These are phyloP conservation scores for Acaromyces ingoldii DNA, from an alignment of 1,284 basidiomycete genomes.

Conservation along the genomic window DNA sequence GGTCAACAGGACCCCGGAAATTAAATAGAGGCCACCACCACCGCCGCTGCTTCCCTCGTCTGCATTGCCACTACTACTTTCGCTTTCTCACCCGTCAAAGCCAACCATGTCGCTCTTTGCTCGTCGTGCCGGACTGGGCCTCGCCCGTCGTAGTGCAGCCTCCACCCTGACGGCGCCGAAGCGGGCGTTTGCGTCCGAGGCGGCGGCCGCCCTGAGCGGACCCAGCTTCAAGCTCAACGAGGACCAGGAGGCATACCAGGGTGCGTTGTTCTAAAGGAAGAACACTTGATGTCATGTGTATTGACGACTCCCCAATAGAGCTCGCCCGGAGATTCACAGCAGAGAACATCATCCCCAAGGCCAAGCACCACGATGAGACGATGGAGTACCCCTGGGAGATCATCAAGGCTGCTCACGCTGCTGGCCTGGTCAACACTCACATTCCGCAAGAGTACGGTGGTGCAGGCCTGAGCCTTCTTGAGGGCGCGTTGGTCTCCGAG, in stretches of 20 bases:
- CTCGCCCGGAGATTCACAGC: slow-evolving; percentile 56
- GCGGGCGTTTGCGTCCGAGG: slow-evolving; percentile 3
- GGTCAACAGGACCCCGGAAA: no score
- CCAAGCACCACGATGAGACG: slow-evolving; percentile 51
- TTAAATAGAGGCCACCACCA: no score
- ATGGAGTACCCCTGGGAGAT: slow-evolving; percentile 57
- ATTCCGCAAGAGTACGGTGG: slow-evolving; percentile 56
- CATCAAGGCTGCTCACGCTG: slow-evolving; percentile 57
- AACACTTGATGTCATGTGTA: not conserved
- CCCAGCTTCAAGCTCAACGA: slow-evolving; percentile 48
- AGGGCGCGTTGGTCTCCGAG: slow-evolving; percentile 56
- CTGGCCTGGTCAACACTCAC: slow-evolving; percentile 53
- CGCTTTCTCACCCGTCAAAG: not conserved
- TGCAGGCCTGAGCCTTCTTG: slow-evolving; percentile 55
- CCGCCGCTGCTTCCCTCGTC: no score
- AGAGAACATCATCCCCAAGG: slow-evolving; percentile 57
- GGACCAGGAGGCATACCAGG: slow-evolving; percentile 52
- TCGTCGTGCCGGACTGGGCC: slow-evolving; percentile 2
- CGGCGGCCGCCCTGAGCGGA: not conserved
- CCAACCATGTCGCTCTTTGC: slow-evolving; percentile 2
- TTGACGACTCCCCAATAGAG: slow-evolving; percentile 39
- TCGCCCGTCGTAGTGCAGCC: not conserved
- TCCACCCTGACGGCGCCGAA: no score
- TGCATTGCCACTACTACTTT: no score
- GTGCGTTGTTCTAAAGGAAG: slow-evolving; percentile 11